Conservation (phyloP, 2,329 filamentous ascomycete genomes). For the Penicillium sp. region DNA sequence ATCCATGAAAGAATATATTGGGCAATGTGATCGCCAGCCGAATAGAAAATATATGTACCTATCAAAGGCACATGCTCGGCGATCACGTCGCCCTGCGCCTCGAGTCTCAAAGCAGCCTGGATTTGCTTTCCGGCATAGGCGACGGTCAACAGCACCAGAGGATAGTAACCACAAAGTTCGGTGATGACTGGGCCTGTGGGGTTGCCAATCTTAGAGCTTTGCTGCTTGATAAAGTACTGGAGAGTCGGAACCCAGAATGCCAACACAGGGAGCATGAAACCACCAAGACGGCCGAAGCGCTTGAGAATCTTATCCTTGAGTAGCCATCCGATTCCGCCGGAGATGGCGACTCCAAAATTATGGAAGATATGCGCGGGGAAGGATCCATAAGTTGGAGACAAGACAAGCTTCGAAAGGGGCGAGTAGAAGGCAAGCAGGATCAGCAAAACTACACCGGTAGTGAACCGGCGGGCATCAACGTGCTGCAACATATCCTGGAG, state of each 20-base stretch:
- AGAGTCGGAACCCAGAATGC: constrained; percentile 72
- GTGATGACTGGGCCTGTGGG: constrained; percentile 72
- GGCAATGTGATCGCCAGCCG: constrained; percentile 45
- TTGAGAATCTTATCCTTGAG: constrained; percentile 56
- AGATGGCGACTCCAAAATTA: constrained; percentile 62
- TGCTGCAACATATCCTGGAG: constrained; percentile 26
- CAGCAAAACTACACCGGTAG: constrained; percentile 35
- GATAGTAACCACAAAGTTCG: constrained; percentile 71
- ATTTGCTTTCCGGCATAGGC: constrained; percentile 64
- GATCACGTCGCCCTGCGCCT: constrained; percentile 56
- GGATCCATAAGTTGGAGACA: constrained; percentile 86
- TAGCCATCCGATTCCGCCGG: constrained; percentile 71
- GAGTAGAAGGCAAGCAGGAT: constrained; percentile 44
- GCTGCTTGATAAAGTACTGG: constrained; percentile 69
- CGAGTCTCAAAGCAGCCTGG: constrained; percentile 58
- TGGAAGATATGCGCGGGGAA: constrained; percentile 76
- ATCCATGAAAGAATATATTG: constrained; percentile 46
- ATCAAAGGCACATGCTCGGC: constrained; percentile 66
- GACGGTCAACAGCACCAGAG: constrained; percentile 64
- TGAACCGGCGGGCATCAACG: constrained; percentile 29
- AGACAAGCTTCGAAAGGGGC: constrained; percentile 59
- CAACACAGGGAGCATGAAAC: constrained; percentile 65
- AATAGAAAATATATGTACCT: constrained; percentile 66
- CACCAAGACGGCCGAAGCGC: constrained; percentile 51
- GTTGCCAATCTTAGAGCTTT: constrained; percentile 66